Percentiles rank a stretch among this genome's conserved stretches.
These are phyloP conservation scores for Leptoxyphium fumago DNA, from an alignment of 2,329 filamentous ascomycete genomes.

Conservation along the genomic window DNA sequence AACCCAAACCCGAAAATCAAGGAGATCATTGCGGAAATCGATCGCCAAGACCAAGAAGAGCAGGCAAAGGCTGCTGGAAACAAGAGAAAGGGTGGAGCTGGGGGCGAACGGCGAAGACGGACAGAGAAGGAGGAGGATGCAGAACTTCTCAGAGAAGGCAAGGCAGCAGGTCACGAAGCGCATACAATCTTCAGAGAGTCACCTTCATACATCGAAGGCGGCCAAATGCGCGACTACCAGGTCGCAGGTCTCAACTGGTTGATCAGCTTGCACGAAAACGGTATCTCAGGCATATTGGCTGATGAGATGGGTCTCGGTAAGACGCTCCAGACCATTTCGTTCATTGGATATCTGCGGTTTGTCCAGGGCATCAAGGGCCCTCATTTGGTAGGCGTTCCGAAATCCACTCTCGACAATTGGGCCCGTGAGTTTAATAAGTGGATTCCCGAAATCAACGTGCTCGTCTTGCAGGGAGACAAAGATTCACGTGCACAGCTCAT, in stretches of 20 bases:
- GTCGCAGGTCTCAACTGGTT: slow-evolving; percentile 93
- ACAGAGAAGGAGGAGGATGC: slow-evolving; percentile 98
- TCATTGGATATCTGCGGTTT: slow-evolving; percentile 86
- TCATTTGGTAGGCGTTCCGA: slow-evolving; percentile 82
- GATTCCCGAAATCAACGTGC: slow-evolving; percentile 89
- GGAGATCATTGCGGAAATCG: slow-evolving; percentile 86
- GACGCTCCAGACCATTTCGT: slow-evolving; percentile 92
- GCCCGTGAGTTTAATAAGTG: slow-evolving; percentile 84
- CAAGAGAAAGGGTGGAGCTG: slow-evolving; percentile 70
- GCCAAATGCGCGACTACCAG: slow-evolving; percentile 92
- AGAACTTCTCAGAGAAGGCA: slow-evolving; percentile 73
- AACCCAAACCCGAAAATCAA: slow-evolving; percentile 92
- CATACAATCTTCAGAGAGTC: slow-evolving; percentile 91
- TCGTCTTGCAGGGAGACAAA: slow-evolving; percentile 89
- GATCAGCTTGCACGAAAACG: slow-evolving; percentile 93
- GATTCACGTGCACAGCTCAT: slow-evolving; percentile 83
- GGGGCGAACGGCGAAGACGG: slow-evolving; percentile 61
- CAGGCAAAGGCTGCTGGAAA: slow-evolving; percentile 54
- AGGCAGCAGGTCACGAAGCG: slow-evolving; percentile 59
- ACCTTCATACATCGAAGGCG: slow-evolving; percentile 69
- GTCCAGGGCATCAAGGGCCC: slow-evolving; percentile 80
- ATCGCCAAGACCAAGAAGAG: slow-evolving; percentile 67
- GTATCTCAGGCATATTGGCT: slow-evolving; percentile 92
- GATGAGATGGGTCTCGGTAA: slow-evolving; percentile 99
- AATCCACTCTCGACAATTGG: slow-evolving; percentile 98